These are phyloP conservation scores for Fusarium irregulare DNA, from an alignment of 2,329 filamentous ascomycete species.

Conservation along the genomic window DNA sequence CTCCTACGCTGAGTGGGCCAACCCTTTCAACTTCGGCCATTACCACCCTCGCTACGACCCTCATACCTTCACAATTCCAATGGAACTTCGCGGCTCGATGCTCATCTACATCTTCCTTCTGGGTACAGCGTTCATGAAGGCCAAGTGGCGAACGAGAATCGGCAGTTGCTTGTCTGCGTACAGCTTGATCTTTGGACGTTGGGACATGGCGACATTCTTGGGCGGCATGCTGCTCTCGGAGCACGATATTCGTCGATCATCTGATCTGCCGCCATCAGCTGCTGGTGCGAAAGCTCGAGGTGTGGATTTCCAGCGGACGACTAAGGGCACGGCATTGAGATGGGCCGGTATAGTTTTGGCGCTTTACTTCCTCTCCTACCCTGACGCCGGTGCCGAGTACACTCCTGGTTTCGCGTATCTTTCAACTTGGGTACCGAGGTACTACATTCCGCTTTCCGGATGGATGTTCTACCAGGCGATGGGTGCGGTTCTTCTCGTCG, in stretches of 20 bases:
- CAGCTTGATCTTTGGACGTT: slow-evolving; percentile 51
- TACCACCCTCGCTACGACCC: slow-evolving; percentile 56
- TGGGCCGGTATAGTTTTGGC: slow-evolving; percentile 49
- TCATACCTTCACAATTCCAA: slow-evolving; percentile 56
- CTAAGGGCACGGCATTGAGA: slow-evolving; percentile 36
- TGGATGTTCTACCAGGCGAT: slow-evolving; percentile 56
- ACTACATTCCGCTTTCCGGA: slow-evolving; percentile 51
- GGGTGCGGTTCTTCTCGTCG: slow-evolving; percentile 53
- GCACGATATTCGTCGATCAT: slow-evolving; percentile 48
- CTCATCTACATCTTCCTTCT: slow-evolving; percentile 55
- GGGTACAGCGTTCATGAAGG: slow-evolving; percentile 52
- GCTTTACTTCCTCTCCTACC: slow-evolving; percentile 55
- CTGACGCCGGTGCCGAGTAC: slow-evolving; percentile 53
- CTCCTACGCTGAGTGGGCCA: slow-evolving; percentile 55
- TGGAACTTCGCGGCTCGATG: slow-evolving; percentile 57
- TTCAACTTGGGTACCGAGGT: slow-evolving; percentile 50
- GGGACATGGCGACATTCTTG: slow-evolving; percentile 56
- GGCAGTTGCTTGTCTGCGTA: slow-evolving; percentile 49
- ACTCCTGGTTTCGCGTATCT: slow-evolving; percentile 53
- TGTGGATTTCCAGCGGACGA: slow-evolving; percentile 9
- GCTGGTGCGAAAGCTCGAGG: slow-evolving; percentile 16
- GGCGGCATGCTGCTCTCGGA: slow-evolving; percentile 54
- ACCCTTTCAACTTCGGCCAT: slow-evolving; percentile 55
- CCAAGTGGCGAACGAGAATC: slow-evolving; percentile 49
- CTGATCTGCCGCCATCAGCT: slow-evolving; percentile 33